Base-by-base conservation (phyloP, 1,284 basidiomycete species). In the Cryptococcus depauperatus region DNA sequence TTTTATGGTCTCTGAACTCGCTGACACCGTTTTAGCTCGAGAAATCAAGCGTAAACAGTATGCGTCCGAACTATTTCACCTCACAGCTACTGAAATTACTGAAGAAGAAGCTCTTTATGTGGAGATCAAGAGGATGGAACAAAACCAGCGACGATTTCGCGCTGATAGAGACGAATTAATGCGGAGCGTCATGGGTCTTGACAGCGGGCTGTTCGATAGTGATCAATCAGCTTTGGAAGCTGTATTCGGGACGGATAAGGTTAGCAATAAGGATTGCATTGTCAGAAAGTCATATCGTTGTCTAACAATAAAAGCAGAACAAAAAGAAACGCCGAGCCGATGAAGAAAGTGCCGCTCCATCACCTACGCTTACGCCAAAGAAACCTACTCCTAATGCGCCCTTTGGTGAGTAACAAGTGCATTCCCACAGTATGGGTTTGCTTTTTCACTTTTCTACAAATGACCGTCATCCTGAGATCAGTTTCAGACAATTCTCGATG, bases 71-170 rank as follows among this genome's bases (percentile, higher is more conserved):
- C 78, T 98, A 11, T 87, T 93, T 68, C 81, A 79, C 47, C 82
- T 93, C 9, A 89, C 90, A 0, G 79, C 83, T 1, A 82, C 86
- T 43, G 89, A 97, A 70, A 82, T 96, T 34, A 83, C 83, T 8
- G 93, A 99, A 64, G 95, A 98, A 74, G 92, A 97, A 60, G 87
- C 90, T 4, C 76, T 99, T 0, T 98, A 90, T 71, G 75, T 97
- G 54, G 92, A 98, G 67, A 79, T 95, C 41, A 90, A 93, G 61
- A 81, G 89, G 10, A 77, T 98, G 41, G 92, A 97, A 66, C 93
- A 97, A 70, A 89, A 80, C 56, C 90, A 96, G 66, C 78, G 84
- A 37, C 79, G 79, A 47, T 96, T 95, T 74, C 84, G 84, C 57
- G 79, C 80, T 44, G 92, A 98, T 42, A 77, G 95, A 7, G 91